These are phyloP conservation scores for Diplogelasinospora grovesii DNA, from an alignment of 495 filamentous ascomycete genomes.

Conservation along the genomic window DNA sequence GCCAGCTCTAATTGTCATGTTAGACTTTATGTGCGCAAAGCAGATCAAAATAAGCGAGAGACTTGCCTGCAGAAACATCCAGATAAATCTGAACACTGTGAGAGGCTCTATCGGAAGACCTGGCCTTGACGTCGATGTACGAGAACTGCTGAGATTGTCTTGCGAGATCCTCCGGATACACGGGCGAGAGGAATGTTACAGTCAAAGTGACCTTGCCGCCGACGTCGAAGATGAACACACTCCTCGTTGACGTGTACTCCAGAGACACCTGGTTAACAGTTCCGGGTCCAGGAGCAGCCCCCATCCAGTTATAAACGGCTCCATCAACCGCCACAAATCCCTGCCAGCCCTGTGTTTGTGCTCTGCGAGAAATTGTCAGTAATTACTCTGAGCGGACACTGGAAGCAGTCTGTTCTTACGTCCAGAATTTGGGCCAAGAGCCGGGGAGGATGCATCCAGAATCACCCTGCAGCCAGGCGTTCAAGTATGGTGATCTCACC, in stretches of 20 bases:
- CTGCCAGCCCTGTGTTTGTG: conserved; percentile 71
- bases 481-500: conserved; percentile 26
- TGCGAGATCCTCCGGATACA: conserved; percentile 77
- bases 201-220: conserved; percentile 58
- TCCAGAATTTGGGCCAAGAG: conserved; percentile 23
- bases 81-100: conserved; percentile 75
- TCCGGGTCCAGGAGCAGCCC: conserved; percentile 48
- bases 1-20: conserved; percentile 34
- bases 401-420: conserved; percentile 12
- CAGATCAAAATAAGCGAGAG: conserved; percentile 40
- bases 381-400: conserved; percentile 21
- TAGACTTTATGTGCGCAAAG: too few relatives aligned
- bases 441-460: conserved; percentile 19
- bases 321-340: conserved; percentile 52
- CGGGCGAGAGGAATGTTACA: conserved; percentile 79
- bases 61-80: conserved; percentile 78
- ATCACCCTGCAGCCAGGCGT: conserved; percentile 25
- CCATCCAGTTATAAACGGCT: conserved; percentile 55
- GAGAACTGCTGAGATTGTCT: conserved; percentile 82
- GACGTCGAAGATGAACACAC: conserved; percentile 77
- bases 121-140: conserved; percentile 70
- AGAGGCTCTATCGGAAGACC: conserved; percentile 42
- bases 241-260: conserved; percentile 80
- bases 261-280: conserved; percentile 43
- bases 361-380: conserved; percentile 53